Conservation (phyloP, 139 green algal genomes). For the Pleodorina starrii region DNA sequence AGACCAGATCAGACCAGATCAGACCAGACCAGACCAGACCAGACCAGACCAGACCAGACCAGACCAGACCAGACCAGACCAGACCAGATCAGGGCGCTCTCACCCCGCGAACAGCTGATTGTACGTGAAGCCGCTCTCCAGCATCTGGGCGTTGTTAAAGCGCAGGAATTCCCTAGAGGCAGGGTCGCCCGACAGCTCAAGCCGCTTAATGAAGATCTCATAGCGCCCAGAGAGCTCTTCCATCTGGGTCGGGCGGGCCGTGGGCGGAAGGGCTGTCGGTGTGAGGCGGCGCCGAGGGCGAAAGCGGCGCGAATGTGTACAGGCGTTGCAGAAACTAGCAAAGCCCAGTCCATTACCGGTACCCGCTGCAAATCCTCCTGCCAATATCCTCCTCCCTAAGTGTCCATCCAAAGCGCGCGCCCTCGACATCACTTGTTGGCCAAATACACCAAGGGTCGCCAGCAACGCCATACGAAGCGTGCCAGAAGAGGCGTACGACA, state of each 20-base stretch:
- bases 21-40: neutral
- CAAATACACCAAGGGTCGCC: neutral
- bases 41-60: neutral
- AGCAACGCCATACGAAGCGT: neutral
- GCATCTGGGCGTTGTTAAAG: slow-evolving; percentile 64
- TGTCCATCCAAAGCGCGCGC: too few relatives aligned
- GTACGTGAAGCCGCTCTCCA: slow-evolving; percentile 51
- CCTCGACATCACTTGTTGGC: neutral
- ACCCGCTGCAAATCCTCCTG: neutral
- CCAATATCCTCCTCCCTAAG: too few relatives aligned
- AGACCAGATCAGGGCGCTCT: neutral
- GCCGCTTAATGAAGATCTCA: slow-evolving; percentile 69
- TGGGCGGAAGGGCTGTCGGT: too few relatives aligned
- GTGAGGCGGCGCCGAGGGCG: too few relatives aligned
- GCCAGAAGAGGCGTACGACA: neutral
- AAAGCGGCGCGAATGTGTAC: neutral
- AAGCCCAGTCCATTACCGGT: neutral
- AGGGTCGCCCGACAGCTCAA: slow-evolving; percentile 66
- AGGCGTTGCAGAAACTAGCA: neutral
- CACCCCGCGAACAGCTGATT: slow-evolving; percentile 13
- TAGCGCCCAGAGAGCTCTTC: slow-evolving; percentile 34
- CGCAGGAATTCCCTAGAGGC: slow-evolving; percentile 62
- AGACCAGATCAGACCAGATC: neutral
- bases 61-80: neutral
- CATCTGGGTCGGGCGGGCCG: slow-evolving; percentile 44